phyloP scores from a whole-genome alignment of 805 yeast genomes.

The Torulaspora gathmanii region DNA sequence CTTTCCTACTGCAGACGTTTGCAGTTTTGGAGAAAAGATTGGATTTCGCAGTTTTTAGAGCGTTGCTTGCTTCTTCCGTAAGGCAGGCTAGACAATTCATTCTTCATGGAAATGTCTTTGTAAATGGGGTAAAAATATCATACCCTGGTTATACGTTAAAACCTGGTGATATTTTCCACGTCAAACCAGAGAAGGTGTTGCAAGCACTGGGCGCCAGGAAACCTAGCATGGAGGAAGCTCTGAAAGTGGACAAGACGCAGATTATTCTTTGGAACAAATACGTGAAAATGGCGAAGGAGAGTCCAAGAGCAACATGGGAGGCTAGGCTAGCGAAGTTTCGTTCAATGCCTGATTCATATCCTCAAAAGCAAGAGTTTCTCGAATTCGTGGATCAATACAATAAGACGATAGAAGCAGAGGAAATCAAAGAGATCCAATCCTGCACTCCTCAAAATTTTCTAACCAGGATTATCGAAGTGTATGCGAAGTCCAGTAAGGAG shows the following conservation, averaged over 20 bases:
- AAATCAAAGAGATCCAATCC: slow-evolving; percentile 23
- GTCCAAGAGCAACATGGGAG: slow-evolving; percentile 39
- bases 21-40: slow-evolving; percentile 84
- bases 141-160: slow-evolving; percentile 74
- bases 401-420: slow-evolving; percentile 21
- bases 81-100: slow-evolving; percentile 93
- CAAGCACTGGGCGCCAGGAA: slow-evolving; percentile 79
- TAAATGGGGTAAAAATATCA: slow-evolving; percentile 73
- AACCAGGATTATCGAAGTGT: slow-evolving; percentile 39
- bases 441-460: slow-evolving; percentile 48
- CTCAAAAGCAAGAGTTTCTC: slow-evolving; percentile 24
- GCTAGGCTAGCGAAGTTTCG: slow-evolving; percentile 23
- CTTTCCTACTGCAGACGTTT: slow-evolving; percentile 81
- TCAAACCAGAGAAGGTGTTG: slow-evolving; percentile 79
- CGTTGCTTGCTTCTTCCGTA: slow-evolving; percentile 87
- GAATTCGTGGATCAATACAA: slow-evolving; percentile 27
- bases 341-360: slow-evolving; percentile 24
- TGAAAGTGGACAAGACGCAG: slow-evolving; percentile 67
- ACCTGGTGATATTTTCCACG: slow-evolving; percentile 84
- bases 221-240: slow-evolving; percentile 66
- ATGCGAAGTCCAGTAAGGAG: slow-evolving; percentile 18
- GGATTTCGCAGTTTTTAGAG: slow-evolving; percentile 84
- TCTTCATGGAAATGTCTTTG: slow-evolving; percentile 72
- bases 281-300: slow-evolving; percentile 49
- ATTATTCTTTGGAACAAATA: slow-evolving; percentile 70